These are phyloP conservation scores for Alternaria panax DNA, from an alignment of 2,329 filamentous ascomycete species.

Conservation along the genomic window DNA sequence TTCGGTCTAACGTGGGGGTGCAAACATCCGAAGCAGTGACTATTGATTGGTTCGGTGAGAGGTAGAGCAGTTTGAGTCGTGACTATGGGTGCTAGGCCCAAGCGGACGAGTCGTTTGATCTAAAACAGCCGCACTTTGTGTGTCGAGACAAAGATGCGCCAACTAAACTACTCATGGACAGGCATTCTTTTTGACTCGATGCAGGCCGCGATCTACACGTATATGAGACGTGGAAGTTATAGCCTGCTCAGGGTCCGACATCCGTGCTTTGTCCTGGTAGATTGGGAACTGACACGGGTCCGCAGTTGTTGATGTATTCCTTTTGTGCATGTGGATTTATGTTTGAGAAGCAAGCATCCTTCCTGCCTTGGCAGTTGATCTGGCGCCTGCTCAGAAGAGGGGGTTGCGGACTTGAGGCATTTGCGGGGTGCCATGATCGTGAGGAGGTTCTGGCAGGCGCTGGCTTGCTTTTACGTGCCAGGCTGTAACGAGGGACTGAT, in stretches of 20 bases:
- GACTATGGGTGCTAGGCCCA: background rate
- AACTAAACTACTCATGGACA: background rate
- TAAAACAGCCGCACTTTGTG: background rate
- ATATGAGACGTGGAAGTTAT: constrained; percentile 1
- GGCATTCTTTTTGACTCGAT: constrained; percentile 4
- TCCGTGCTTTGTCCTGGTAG: background rate
- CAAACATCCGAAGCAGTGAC: background rate
- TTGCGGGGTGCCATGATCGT: constrained; percentile 1
- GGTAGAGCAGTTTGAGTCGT: background rate
- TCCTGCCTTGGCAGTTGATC: background rate
- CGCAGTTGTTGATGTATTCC: constrained; percentile 8
- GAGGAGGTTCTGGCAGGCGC: background rate
- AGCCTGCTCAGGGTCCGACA: constrained; percentile 1
- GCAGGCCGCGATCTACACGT: background rate
- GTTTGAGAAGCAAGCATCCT: constrained; percentile 11
- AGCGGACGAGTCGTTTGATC: background rate
- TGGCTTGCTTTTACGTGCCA: constrained; percentile 4
- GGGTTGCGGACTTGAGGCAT: background rate
- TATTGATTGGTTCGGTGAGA: background rate
- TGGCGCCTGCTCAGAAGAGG: background rate
- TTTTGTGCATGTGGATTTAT: constrained; percentile 7
- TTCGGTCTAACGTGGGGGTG: background rate
- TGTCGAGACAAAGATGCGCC: background rate
- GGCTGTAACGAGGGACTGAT: background rate
- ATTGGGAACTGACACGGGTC: background rate